Conservation (phyloP, 495 filamentous ascomycete genomes). For the Bombardia bombarda region DNA sequence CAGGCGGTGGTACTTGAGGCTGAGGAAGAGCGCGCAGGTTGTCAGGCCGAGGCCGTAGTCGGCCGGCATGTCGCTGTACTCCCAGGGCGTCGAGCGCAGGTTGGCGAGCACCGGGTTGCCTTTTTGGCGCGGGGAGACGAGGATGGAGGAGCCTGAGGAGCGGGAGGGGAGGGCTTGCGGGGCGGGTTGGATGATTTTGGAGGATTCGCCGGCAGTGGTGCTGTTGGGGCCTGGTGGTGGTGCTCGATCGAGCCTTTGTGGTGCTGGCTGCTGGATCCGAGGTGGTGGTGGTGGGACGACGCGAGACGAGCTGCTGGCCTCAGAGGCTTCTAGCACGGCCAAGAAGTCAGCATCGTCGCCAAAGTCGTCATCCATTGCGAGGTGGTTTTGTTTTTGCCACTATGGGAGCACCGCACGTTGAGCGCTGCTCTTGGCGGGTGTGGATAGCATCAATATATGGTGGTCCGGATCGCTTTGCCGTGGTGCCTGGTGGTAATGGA, state of each 20-base stretch:
- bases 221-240: conserved; percentile 26
- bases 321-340: conserved; percentile 38
- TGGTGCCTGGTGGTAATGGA: too few relatives aligned
- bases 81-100: conserved; percentile 82
- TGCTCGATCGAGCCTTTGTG: conserved; percentile 36
- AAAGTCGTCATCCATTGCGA: conserved; percentile 49
- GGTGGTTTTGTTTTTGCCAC: background rate
- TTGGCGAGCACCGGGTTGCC: conserved; percentile 88
- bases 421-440: too few relatives aligned
- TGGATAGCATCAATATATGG: too few relatives aligned
- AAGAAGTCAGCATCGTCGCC: conserved; percentile 52
- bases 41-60: conserved; percentile 87
- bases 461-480: too few relatives aligned
- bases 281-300: conserved; percentile 17
- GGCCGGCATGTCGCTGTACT: conserved; percentile 88
- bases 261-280: conserved; percentile 30
- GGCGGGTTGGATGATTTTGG: conserved; percentile 75
- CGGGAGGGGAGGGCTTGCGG: conserved; percentile 69
- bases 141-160: conserved; percentile 64
- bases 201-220: conserved; percentile 4
- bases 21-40: conserved; percentile 87
- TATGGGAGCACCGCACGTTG: too few relatives aligned
- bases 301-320: conserved; percentile 13
- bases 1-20: conserved; percentile 92
- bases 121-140: conserved; percentile 79